Base-by-base conservation (phyloP, 192 early-diverging fungal genomes). In the Coemansia sp. region DNA sequence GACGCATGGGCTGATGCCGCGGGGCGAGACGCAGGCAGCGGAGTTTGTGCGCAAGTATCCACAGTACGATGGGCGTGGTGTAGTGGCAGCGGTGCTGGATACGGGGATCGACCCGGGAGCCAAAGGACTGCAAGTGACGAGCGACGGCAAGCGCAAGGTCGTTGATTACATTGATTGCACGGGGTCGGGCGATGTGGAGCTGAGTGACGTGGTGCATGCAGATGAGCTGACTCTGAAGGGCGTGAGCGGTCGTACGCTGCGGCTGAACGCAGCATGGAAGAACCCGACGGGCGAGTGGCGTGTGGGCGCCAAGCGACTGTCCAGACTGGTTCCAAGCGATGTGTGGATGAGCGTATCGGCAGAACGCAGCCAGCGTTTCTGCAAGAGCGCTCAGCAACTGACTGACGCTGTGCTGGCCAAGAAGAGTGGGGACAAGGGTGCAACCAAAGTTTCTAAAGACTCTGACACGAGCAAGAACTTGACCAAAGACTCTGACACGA, bases 131-230 rank as follows among this genome's bases (percentile, higher is more conserved):
- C 89, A 90, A 80, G 69, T 86, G 15, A 97, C 95, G 2, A 88
- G 90, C 17, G 90, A 93, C 50, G 97, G 95, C 45, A 86, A 89
- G 72, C 90, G 88, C 58, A 98, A 98, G 79, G 80, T 98, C 21
- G 81, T 96, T 24, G 93, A 96, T 71, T 87, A 92, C 59, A 85
- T 98, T 45, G 97, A 98, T 84, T 98, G 97, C 84, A 93, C 94
- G 2, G 94, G 96, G 32, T 85, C 85, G 35, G 89, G 89, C 57
- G 90, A 91, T 54, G 87, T 93, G 3, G 63, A 68, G 56, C 85
- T 93, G 57, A 58, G 87, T 21, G 84, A 83, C 24, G 51, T 11
- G 8, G 27, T 29, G 12, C 4, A 14, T 11, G 24, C 53, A 14
- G 5, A 17, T 0, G 27, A 55, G 15, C 6, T 9, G 15, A 8